Conservation (phyloP, 176 grass and related monocot species). For the Carex kokanica region DNA sequence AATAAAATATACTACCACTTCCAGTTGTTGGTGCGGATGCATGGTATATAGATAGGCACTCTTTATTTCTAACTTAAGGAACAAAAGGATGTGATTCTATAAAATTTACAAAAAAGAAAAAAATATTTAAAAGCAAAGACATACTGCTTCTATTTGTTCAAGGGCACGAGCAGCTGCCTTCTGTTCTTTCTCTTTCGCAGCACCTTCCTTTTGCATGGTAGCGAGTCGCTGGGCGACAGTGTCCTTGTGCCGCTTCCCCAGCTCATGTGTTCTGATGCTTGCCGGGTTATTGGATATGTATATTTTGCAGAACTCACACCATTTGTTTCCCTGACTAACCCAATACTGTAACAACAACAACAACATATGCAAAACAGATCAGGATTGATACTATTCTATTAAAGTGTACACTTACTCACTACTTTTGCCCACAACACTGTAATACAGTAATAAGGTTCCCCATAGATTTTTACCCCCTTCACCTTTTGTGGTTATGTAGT, state of each 20-base stretch:
- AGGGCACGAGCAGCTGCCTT: constrained; percentile 72
- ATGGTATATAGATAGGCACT: neutral
- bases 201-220: constrained; percentile 77
- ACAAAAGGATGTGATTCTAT: neutral
- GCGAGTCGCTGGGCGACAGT: constrained; percentile 66
- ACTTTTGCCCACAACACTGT: neutral
- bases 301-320: constrained; percentile 94
- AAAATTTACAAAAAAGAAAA: neutral
- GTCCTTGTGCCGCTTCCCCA: constrained; percentile 95
- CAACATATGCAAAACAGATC: constrained; percentile 5
- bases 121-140: neutral
- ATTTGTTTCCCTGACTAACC: constrained; percentile 99
- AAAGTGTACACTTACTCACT: neutral
- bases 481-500: neutral
- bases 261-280: constrained; percentile 93
- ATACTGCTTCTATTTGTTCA: constrained; percentile 86
- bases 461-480: neutral
- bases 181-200: constrained; percentile 74
- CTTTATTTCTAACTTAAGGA: neutral
- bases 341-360: no score
- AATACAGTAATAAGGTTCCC: neutral
- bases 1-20: neutral
- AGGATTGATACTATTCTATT: neutral
- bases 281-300: constrained; percentile 71
- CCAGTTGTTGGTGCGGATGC: neutral